Evolutionary conservation across 208 protist species (phyloP).

Genomic region (Leishmania amazonensis): DNA sequence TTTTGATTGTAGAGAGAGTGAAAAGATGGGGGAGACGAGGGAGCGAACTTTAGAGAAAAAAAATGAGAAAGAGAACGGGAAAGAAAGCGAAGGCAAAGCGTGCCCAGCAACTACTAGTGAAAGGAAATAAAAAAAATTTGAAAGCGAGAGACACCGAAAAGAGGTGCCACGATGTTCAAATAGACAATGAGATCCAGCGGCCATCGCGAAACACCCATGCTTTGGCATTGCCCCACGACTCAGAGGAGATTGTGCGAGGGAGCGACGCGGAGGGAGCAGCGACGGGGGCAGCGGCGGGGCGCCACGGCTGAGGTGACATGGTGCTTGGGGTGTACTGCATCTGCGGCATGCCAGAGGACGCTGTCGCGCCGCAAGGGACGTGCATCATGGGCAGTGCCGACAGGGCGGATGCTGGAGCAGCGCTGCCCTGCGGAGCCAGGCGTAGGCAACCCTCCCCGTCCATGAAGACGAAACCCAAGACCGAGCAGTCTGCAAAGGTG

Average conservation of each 20-base stretch:
- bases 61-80: background rate
- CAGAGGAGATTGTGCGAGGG: background rate
- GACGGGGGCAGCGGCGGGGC: background rate
- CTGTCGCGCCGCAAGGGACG: background rate
- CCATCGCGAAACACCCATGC: slow-evolving; percentile 26
- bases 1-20: background rate
- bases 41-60: background rate
- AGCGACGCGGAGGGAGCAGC: background rate
- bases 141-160: background rate
- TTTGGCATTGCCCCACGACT: slow-evolving; percentile 13
- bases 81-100: background rate
- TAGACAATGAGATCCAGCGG: slow-evolving; percentile 20
- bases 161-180: slow-evolving; percentile 1
- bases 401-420: background rate
- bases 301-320: background rate
- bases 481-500: slow-evolving; percentile 3
- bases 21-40: background rate
- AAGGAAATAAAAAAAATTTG: slow-evolving; percentile 3
- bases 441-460: slow-evolving; percentile 15
- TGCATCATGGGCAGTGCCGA: background rate
- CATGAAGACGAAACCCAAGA: slow-evolving; percentile 20
- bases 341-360: background rate
- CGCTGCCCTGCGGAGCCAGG: slow-evolving; percentile 1
- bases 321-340: background rate
- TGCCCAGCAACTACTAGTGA: background rate